Conservation (phyloP, 106 monocot species). For the Xerophyta viscosa region DNA sequence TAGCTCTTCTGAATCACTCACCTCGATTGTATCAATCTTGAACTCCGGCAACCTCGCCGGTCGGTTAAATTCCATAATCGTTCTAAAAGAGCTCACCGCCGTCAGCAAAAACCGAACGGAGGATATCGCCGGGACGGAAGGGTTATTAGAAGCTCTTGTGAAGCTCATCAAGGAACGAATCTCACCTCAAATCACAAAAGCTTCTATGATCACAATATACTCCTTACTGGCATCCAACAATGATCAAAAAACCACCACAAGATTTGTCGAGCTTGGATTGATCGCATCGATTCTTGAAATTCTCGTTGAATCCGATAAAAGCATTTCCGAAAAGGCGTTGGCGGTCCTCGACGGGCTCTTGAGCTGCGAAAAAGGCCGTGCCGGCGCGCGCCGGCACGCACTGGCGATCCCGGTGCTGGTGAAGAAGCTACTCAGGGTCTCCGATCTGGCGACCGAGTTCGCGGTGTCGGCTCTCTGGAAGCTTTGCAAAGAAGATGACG, state of each 20-base stretch:
- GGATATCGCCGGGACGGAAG: constrained; percentile 5
- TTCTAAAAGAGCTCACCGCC: constrained; percentile 24
- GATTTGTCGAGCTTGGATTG: constrained; percentile 23
- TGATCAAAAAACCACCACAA: constrained; percentile 4
- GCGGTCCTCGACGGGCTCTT: constrained; percentile 42
- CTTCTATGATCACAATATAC: not conserved
- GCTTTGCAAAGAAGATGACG: constrained; percentile 27
- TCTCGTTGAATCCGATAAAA: constrained; percentile 37
- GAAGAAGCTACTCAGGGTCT: constrained; percentile 61
- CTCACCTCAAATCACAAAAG: constrained; percentile 29
- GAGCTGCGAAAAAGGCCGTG: constrained; percentile 16
- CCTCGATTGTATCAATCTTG: constrained; percentile 20
- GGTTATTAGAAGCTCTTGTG: constrained; percentile 17
- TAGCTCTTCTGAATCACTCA: constrained; percentile 11
- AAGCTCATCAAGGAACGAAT: constrained; percentile 28
- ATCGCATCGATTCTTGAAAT: constrained; percentile 42
- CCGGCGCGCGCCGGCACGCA: constrained; percentile 22
- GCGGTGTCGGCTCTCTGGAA: constrained; percentile 67
- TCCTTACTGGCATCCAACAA: not conserved
- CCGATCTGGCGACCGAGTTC: constrained; percentile 56
- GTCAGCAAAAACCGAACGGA: not conserved
- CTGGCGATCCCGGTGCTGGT: constrained; percentile 57
- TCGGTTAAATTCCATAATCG: constrained; percentile 21
- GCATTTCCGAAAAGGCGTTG: constrained; percentile 48
- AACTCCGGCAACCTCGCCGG: constrained; percentile 15